phyloP scores from a whole-genome alignment of 805 yeast genomes.

The Sungouiozyma ichnusensis region DNA sequence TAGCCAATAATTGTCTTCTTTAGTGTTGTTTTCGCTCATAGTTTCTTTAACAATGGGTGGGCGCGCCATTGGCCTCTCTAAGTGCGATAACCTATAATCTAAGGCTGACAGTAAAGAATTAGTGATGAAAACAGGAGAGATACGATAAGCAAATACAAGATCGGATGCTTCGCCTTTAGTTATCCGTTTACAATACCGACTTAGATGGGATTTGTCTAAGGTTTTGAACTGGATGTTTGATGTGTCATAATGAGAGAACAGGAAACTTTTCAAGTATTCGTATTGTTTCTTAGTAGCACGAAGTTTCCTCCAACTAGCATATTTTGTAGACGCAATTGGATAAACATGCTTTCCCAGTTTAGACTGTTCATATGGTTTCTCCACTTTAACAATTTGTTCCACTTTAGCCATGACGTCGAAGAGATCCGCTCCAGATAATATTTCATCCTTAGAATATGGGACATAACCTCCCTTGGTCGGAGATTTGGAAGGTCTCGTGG shows the following conservation, averaged over 20 bases:
- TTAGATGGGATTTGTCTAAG: constrained; percentile 2
- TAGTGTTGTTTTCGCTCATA: too few species aligned
- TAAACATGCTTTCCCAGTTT: background rate
- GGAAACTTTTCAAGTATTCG: constrained; percentile 6
- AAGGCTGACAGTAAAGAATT: constrained; percentile 13
- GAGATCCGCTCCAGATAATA: background rate
- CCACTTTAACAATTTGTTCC: background rate
- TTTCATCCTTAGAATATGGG: background rate
- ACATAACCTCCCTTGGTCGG: too few species aligned
- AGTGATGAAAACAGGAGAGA: constrained; percentile 24
- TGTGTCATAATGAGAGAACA: background rate
- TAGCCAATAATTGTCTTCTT: too few species aligned
- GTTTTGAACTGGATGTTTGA: background rate
- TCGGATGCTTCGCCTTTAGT: constrained; percentile 23
- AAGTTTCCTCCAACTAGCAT: constrained; percentile 27
- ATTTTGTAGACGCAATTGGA: constrained; percentile 12
- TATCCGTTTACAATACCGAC: constrained; percentile 5
- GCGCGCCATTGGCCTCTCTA: background rate
- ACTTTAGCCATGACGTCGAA: background rate
- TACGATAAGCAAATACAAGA: constrained; percentile 18
- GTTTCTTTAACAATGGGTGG: too few species aligned
- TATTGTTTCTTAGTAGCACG: constrained; percentile 25
- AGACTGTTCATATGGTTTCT: background rate
- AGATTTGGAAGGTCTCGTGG: too few species aligned
- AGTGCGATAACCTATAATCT: constrained; percentile 5